A percentile compares a stretch with the other conserved stretches of the same genome.
Conservation (phyloP, 1,139 yeast genomes). For the Saccharomyces hybrid region DNA sequence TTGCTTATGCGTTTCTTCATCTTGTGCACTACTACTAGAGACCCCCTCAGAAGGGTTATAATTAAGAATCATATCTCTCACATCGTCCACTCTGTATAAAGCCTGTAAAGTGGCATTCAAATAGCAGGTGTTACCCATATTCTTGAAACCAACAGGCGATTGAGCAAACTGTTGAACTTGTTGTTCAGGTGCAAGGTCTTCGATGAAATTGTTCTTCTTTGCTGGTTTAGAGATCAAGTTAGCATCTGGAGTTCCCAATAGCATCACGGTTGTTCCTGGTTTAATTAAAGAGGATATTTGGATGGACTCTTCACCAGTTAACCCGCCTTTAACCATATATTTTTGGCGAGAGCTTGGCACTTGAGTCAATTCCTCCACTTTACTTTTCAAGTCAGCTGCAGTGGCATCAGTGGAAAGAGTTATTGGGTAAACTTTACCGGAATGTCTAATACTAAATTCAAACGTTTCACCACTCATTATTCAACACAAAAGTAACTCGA, state of each 20-base stretch:
- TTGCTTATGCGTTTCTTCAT: conserved; percentile 32
- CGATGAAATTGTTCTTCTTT: conserved; percentile 53
- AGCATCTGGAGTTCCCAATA: conserved; percentile 81
- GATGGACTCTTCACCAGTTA: conserved; percentile 57
- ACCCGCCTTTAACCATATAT: conserved; percentile 79
- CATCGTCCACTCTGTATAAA: conserved; percentile 46
- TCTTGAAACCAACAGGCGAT: conserved; percentile 76
- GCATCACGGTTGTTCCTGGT: conserved; percentile 67
- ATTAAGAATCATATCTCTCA: conserved; percentile 25
- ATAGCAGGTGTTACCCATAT: conserved; percentile 92
- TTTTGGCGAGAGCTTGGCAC: conserved; percentile 87
- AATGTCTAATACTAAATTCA: conserved; percentile 53
- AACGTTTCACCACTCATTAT: background rate
- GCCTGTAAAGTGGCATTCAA: conserved; percentile 85
- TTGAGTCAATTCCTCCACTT: conserved; percentile 64
- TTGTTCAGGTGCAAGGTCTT: conserved; percentile 48
- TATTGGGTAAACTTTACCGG: conserved; percentile 74
- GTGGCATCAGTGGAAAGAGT: conserved; percentile 48
- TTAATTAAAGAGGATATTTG: conserved; percentile 37
- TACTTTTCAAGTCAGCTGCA: conserved; percentile 64
- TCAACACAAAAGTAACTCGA: background rate
- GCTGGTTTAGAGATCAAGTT: conserved; percentile 55
- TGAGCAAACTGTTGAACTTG: conserved; percentile 36
- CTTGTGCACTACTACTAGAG: conserved; percentile 17
- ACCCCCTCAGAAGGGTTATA: conserved; percentile 14